Conservation (phyloP, 139 green algal species). For the Chlorella vulgaris region DNA sequence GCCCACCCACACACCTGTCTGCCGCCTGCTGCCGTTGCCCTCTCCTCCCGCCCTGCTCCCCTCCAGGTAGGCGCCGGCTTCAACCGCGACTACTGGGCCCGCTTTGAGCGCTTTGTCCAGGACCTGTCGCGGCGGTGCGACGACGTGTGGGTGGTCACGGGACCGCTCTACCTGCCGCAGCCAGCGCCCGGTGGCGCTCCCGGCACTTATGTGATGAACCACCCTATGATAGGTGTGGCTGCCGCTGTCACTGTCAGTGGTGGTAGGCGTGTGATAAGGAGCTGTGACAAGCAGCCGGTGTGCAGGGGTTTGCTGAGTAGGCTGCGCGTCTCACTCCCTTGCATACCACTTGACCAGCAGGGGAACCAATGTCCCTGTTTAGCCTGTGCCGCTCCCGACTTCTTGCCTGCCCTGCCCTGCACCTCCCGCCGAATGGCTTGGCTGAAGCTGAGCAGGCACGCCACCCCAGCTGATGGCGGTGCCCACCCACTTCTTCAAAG, state of each 20-base stretch:
- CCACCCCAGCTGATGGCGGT: conserved; percentile 81
- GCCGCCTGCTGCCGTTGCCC: too few species aligned
- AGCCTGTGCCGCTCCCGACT: too few species aligned
- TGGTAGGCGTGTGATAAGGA: neutral
- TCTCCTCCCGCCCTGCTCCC: neutral
- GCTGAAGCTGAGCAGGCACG: conserved; percentile 55
- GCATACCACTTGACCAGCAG: too few species aligned
- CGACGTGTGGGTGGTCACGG: conserved; percentile 72
- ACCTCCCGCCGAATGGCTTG: neutral
- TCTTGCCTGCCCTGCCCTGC: neutral
- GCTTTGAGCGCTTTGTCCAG: conserved; percentile 90
- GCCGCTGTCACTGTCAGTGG: neutral
- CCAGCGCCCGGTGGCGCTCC: neutral
- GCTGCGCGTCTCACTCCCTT: too few species aligned
- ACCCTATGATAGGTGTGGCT: conserved; percentile 72
- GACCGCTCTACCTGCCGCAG: conserved; percentile 81
- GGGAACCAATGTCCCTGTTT: too few species aligned
- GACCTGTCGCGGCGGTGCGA: conserved; percentile 54
- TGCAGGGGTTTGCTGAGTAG: too few species aligned
- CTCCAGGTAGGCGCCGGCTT: conserved; percentile 82
- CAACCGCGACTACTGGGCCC: conserved; percentile 96
- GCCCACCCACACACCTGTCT: too few species aligned
- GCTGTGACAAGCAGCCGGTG: too few species aligned
- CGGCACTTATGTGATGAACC: conserved; percentile 73
- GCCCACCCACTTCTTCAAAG: conserved; percentile 96